Conservation (phyloP, 192 early-diverging fungal species). For the Diversispora eburnea region DNA sequence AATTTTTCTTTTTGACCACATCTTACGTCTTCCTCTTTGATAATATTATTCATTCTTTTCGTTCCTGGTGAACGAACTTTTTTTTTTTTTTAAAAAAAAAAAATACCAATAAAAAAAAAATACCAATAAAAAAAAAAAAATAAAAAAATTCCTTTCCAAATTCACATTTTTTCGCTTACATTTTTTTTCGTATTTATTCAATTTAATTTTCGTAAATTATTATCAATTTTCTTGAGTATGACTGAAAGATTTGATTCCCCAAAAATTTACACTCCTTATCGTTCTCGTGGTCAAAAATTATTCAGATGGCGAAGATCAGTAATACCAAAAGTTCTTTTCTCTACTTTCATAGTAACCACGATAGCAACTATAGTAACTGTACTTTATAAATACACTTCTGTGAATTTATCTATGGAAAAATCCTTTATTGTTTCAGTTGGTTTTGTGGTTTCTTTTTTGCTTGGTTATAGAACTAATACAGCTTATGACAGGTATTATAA, state of each 20-base stretch:
- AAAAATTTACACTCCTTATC: neutral
- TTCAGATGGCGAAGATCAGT: slow-evolving; percentile 16
- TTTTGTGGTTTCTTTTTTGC: slow-evolving; percentile 10
- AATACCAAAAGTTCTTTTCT: neutral
- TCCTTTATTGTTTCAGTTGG: slow-evolving; percentile 8
- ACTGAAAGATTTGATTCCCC: neutral
- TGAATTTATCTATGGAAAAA: neutral
- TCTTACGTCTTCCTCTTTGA: too few species aligned
- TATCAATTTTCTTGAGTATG: too few species aligned
- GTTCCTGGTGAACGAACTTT: too few species aligned
- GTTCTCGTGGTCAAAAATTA: neutral
- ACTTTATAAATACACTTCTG: neutral
- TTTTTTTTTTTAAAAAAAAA: too few species aligned
- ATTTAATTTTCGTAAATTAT: too few species aligned
- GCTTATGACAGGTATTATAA: slow-evolving; percentile 24
- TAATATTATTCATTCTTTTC: too few species aligned
- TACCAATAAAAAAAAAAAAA: too few species aligned
- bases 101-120: too few species aligned
- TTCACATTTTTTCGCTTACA: too few species aligned
- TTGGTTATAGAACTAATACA: slow-evolving; percentile 26
- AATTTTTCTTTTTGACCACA: too few species aligned
- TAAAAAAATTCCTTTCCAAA: too few species aligned
- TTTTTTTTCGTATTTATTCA: too few species aligned
- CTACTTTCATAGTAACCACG: neutral
- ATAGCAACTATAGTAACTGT: neutral